Conservation (phyloP, 495 filamentous ascomycete genomes). For the Aspergillus carlsbadensis region DNA sequence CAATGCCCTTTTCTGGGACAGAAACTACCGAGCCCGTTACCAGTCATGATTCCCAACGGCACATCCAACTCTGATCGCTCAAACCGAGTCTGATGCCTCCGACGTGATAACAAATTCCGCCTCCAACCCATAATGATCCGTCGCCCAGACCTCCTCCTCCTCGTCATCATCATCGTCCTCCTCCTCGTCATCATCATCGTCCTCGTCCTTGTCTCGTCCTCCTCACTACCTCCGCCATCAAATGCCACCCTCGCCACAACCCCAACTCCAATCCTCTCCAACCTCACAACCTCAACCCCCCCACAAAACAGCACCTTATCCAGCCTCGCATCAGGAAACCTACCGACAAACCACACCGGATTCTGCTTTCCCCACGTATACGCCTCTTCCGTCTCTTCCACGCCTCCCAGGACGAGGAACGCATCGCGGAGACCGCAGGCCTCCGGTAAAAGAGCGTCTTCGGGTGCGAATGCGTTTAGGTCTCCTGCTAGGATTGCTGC, state of each 20-base stretch:
- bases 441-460: constrained; percentile 44
- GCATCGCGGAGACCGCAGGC: constrained; percentile 51
- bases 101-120: too few species aligned
- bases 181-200: constrained; percentile 21
- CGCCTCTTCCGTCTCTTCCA: constrained; percentile 48
- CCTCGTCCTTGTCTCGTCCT: too few species aligned
- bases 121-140: constrained; percentile 50
- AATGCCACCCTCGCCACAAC: constrained; percentile 3
- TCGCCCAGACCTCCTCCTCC: constrained; percentile 38
- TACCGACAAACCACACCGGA: constrained; percentile 22
- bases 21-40: too few species aligned
- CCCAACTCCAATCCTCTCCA: constrained; percentile 31
- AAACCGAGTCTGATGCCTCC: too few species aligned
- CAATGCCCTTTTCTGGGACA: too few species aligned
- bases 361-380: constrained; percentile 59
- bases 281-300: constrained; percentile 34
- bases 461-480: constrained; percentile 55
- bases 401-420: constrained; percentile 50
- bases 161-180: constrained; percentile 17
- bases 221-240: too few species aligned
- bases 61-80: too few species aligned
- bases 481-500: constrained; percentile 46
- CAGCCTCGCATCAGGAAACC: constrained; percentile 48
- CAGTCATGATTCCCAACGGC: too few species aligned
- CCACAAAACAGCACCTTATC: constrained; percentile 50